Evolutionary conservation across 768 basidiomycete species (phyloP).

Genomic region (Amanita muscaria): DNA sequence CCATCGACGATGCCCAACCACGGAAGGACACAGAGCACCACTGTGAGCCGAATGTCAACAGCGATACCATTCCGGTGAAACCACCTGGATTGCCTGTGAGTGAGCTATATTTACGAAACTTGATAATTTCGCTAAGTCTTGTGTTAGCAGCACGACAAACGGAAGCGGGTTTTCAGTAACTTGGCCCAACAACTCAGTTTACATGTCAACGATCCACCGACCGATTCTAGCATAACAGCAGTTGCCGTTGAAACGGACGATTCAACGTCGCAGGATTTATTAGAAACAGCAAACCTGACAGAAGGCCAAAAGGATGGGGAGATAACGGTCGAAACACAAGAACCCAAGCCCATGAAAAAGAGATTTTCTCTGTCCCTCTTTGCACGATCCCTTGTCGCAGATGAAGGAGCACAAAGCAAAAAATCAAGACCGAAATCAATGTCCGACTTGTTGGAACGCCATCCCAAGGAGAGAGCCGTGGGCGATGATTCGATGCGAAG

Average conservation of each 20-base stretch:
- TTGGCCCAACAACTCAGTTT: not conserved
- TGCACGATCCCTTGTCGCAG: not conserved
- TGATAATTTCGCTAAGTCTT: not conserved
- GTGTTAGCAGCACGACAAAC: not conserved
- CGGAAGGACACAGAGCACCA: not conserved
- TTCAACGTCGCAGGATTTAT: no score
- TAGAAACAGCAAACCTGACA: not conserved
- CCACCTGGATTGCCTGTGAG: slow-evolving; percentile 23
- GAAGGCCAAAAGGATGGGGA: not conserved
- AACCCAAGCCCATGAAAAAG: not conserved
- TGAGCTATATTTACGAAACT: not conserved
- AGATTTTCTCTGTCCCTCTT: slow-evolving; percentile 7
- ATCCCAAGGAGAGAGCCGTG: not conserved
- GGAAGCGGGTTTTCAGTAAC: not conserved
- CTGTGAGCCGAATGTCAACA: slow-evolving; percentile 6
- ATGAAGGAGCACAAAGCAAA: not conserved
- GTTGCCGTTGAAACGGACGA: not conserved
- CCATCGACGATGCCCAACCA: not conserved
- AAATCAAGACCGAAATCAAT: slow-evolving; percentile 4
- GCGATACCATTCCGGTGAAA: not conserved
- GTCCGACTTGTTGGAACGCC: slow-evolving; percentile 2
- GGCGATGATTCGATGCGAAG: not conserved
- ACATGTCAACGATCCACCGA: not conserved
- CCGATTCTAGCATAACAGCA: not conserved
- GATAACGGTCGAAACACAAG: not conserved